A percentile compares a stretch with the other conserved stretches of the same genome.
Evolutionary conservation across 768 basidiomycete genomes (phyloP).

Genomic region (Russula earlei): DNA sequence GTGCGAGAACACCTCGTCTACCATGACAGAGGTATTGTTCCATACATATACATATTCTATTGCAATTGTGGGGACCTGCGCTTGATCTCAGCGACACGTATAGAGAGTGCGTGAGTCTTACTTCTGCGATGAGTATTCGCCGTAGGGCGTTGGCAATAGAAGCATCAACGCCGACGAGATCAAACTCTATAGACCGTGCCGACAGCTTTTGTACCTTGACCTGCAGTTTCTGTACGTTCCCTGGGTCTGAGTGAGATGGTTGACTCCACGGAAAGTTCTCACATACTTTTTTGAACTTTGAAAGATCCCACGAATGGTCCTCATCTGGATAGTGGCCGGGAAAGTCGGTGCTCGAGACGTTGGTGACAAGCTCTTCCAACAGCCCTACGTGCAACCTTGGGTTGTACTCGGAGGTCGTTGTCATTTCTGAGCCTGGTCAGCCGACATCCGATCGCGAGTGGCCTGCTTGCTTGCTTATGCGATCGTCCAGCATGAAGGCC

Average conservation of each 20-base stretch:
- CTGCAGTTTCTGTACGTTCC: conserved; percentile 50
- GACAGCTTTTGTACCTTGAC: conserved; percentile 75
- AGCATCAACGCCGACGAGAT: conserved; percentile 90
- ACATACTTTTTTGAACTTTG: conserved; percentile 67
- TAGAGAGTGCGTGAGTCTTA: conserved; percentile 27
- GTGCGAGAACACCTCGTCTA: conserved; percentile 88
- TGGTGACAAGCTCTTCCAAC: conserved; percentile 56
- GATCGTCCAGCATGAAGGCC: too few species aligned
- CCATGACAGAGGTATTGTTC: conserved; percentile 91
- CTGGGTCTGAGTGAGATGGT: conserved; percentile 22
- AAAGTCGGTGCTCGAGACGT: conserved; percentile 85
- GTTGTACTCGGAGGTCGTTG: conserved; percentile 24
- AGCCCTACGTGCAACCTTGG: conserved; percentile 54
- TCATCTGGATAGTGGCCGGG: conserved; percentile 84
- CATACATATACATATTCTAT: conserved; percentile 88
- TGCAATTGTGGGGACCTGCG: conserved; percentile 80
- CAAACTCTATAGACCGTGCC: conserved; percentile 82
- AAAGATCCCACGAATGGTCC: conserved; percentile 76
- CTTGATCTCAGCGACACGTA: not conserved
- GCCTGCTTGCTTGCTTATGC: too few species aligned
- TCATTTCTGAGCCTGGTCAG: conserved; percentile 5
- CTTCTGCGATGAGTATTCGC: conserved; percentile 90
- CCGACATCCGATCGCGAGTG: too few species aligned
- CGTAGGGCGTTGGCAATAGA: conserved; percentile 93
- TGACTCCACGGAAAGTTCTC: not conserved